Evolutionary conservation across 2,329 filamentous ascomycete genomes (phyloP), one percentile per base, ranked within the genome.

Genomic region (Hymenoscyphus linearis): DNA sequence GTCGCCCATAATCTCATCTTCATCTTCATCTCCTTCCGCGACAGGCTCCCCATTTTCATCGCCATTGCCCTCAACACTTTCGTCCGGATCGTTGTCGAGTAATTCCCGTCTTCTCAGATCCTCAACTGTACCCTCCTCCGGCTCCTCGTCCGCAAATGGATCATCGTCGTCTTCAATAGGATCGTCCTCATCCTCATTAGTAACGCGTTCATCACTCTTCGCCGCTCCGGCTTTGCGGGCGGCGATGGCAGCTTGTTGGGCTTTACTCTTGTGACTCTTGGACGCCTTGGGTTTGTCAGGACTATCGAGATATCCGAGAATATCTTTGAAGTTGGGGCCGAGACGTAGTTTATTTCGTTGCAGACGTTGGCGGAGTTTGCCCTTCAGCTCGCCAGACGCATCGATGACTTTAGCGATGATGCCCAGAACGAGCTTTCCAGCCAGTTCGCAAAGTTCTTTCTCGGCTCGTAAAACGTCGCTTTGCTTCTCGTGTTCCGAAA

Each of bases 311-410:
- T 88, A 95, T 9, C 85, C 84, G 4, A 96, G 78, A 6, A 97
- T 85, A 69, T 95, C 91, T 70, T 88, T 90, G 79, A 90, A 96
- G 72, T 95, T 97, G 53, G 84, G 79, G 2, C 95, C 95, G 2
- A 99, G 81, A 71, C 85, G 86, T n/a, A 78, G 79, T 71, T 88
- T 88, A 75, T 99, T 97, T 66, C 90, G 82, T 69, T 88, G 81
- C 25, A 99, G 79, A 22, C 92, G 83, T 68, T 85, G 84, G 65
- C 84, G 83, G 37, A 96, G 80, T 71, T 84, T 85, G 34, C 85
- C 86, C 9, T 82, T 82, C 34, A 83, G 77, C 12, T 82, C 76
- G 6, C 84, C 85, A 1, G 78, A 79, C 50, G 80, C 77, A 71
- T 96, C 91, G 57, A 97, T 79, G 47, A 92, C 85, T 58, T 85